A percentile compares a stretch with the other conserved stretches of the same genome.
Evolutionary conservation across 2,329 filamentous ascomycete genomes (phyloP).

Genomic region (Fusarium drepaniforme): DNA sequence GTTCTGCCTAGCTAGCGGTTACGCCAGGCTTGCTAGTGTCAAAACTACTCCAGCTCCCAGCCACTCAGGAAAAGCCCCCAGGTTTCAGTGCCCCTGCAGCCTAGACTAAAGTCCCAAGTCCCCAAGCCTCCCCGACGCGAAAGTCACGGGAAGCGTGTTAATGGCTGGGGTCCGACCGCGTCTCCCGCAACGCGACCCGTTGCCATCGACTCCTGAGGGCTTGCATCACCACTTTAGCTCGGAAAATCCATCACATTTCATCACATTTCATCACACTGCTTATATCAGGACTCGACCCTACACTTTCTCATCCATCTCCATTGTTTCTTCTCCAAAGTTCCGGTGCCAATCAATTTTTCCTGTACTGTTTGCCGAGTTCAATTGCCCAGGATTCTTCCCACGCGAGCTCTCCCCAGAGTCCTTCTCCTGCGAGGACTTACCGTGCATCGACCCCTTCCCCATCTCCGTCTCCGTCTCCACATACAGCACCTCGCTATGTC

Average conservation of each 20-base stretch:
- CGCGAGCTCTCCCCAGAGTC: slow-evolving; percentile 21
- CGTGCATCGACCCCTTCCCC: slow-evolving; percentile 32
- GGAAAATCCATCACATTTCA: slow-evolving; percentile 23
- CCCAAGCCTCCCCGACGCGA: slow-evolving; percentile 30
- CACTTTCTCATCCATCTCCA: not conserved
- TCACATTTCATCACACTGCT: slow-evolving; percentile 1
- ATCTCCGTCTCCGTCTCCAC: slow-evolving; percentile 36
- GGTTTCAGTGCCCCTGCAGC: slow-evolving; percentile 16
- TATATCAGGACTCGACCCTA: not conserved
- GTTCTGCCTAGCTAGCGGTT: slow-evolving; percentile 1
- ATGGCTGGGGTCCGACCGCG: slow-evolving; percentile 35
- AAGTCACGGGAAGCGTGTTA: slow-evolving; percentile 40
- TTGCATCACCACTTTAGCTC: slow-evolving; percentile 32
- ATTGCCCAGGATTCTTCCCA: slow-evolving; percentile 33
- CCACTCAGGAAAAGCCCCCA: slow-evolving; percentile 29
- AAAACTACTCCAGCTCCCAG: slow-evolving; percentile 26
- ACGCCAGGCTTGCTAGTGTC: slow-evolving; percentile 27
- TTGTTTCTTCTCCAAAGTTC: not conserved
- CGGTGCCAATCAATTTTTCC: not conserved
- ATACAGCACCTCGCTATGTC: slow-evolving; percentile 57
- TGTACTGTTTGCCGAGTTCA: not conserved
- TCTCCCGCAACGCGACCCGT: slow-evolving; percentile 34
- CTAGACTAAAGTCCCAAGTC: slow-evolving; percentile 19
- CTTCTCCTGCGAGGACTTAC: slow-evolving; percentile 29
- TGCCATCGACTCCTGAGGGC: slow-evolving; percentile 22